Base-by-base conservation (phyloP, 768 basidiomycete genomes). In the Sutorius australiensis region DNA sequence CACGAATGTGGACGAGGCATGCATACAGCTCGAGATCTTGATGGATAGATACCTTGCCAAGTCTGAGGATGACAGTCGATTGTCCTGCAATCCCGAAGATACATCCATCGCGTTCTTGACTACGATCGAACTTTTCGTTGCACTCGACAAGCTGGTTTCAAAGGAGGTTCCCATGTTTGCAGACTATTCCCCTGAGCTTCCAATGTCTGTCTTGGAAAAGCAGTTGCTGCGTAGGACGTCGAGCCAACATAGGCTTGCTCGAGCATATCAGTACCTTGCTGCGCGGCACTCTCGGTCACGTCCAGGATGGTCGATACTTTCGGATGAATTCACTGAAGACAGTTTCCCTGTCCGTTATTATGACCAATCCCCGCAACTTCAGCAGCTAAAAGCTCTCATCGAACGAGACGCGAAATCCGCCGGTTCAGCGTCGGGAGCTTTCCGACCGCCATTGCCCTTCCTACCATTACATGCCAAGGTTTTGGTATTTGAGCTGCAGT, bases 401-500 rank as follows among this genome's bases (percentile, higher is more conserved):
- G 67, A 71, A 45, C 4, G 17, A 3, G 34, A 55, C 10, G 72
- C 67, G 9, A 37, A 51, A 1, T 60, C 57, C 5, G n/a, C n/a
- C n/a, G 12, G 52, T n/a, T n/a, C n/a, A n/a, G 8, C 51, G 72
- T 50, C n/a, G 5, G 13, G 10, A 5, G 24, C 9, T 13, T 41
- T 14, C 17, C 2, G 57, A 72, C 7, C 66, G 73, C 43, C 78
- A 75, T 51, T 77, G 73, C 75, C 78, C 73, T 1, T 53, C 77
- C n/a, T 70, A 14, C 14, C 11, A 5, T 9, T 58, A 11, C 37
- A 56, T 8, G 61, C 63, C 0, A 61, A 70, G 46, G 56, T 61
- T 0, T 60, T 68, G 2, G 60, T 77, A 2, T 78, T 79, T 42
- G 77, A 79, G 41, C 54, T 77, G 9, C 45, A 50, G 10, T 67